Evolutionary conservation across 768 basidiomycete species (phyloP), one percentile per base, ranked within the genome.

Genomic region (Suillus discolor): DNA sequence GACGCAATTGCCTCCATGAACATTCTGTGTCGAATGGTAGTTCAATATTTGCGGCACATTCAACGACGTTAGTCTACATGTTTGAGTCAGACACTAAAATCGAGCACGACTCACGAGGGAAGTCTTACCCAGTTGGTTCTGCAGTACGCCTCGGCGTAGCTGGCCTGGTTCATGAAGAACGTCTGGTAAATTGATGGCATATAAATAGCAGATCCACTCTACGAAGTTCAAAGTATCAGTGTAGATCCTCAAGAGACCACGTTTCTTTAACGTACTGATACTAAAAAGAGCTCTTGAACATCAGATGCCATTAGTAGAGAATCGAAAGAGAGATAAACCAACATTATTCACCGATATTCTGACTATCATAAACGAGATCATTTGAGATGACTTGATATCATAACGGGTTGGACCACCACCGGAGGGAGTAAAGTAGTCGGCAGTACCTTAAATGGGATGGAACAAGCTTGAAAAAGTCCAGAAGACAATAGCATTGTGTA

Each of bases 81-180:
- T 15, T 38, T 18, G 36, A 42, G 62, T 53, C 18, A 55, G 34
- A n/a, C 20, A 51, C 34, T 20, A 34, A 57, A 42, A 28, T 9
- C 16, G 25, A 57, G n/a, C 11, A 54, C 11, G 6, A 49, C 36
- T 39, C 36, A 18, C 13, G 18, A 20, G 31, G 28, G 53, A 55
- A 23, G 28, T 64, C 78, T 39, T 71, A 84, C 83, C 80, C 81
- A 85, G 68, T 83, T 80, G 16, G 74, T 78, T 42, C 83, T 79
- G 69, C 83, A 84, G 70, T 82, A 86, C n/a, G 73, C 72, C 31
- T 84, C 67, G 28, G 74, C 67, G 34, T 63, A 72, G 66, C 72
- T 66, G 61, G 80, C 80, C 69, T 84, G 84, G 71, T 85, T 84
- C 44, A 82, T 72, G 72, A 85, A 82, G 76, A 84, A 84, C 20